These are phyloP conservation scores for Plasmodium berghei DNA, from an alignment of 169 alveolate genomes.

Conservation along the genomic window DNA sequence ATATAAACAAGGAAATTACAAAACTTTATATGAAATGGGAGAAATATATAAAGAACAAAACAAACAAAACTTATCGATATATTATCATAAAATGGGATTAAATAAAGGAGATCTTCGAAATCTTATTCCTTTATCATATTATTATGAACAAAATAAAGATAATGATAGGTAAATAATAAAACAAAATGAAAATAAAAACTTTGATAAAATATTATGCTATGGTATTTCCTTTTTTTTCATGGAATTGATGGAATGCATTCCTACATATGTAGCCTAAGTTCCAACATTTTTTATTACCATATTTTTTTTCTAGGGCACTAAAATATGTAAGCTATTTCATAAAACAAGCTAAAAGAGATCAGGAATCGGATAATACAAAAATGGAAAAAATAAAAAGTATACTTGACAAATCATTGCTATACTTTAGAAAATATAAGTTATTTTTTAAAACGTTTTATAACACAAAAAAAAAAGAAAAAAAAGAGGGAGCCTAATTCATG, in stretches of 20 bases:
- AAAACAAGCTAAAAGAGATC: conserved; percentile 49
- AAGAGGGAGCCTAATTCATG: background rate
- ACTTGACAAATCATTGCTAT: conserved; percentile 30
- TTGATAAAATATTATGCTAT: background rate
- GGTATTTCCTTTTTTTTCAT: background rate
- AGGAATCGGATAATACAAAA: conserved; percentile 29
- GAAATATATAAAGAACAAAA: conserved; percentile 48
- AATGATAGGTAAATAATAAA: conserved; percentile 19
- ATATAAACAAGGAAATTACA: conserved; percentile 69
- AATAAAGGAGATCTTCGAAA: conserved; percentile 59
- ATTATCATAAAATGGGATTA: conserved; percentile 39
- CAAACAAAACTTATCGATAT: conserved; percentile 34
- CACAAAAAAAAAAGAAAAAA: conserved; percentile 31
- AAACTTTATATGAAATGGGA: conserved; percentile 65
- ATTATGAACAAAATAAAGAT: conserved; percentile 38
- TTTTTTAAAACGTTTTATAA: conserved; percentile 59
- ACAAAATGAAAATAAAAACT: background rate
- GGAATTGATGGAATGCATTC: background rate
- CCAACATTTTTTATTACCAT: background rate
- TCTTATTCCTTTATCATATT: conserved; percentile 25
- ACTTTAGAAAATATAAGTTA: conserved; percentile 65
- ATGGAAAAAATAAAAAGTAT: conserved; percentile 31
- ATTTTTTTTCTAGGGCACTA: conserved; percentile 38
- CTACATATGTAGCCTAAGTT: background rate
- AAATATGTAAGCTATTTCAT: conserved; percentile 50